Conservation (phyloP, 805 yeast species). For the Hanseniaspora mollemarum region DNA sequence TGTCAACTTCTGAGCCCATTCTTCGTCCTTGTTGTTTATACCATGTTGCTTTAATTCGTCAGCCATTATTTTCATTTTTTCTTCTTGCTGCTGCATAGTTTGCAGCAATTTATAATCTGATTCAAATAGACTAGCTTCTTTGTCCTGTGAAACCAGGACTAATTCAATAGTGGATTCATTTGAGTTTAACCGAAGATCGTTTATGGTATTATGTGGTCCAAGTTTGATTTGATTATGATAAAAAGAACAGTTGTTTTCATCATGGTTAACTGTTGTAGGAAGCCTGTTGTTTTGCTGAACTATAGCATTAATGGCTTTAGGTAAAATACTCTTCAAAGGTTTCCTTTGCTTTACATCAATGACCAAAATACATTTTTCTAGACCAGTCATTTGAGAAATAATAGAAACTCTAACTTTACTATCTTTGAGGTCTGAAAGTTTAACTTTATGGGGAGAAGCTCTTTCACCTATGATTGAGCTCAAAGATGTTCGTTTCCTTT, state of each 20-base stretch:
- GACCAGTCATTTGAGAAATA: constrained; percentile 2
- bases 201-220: constrained; percentile 3
- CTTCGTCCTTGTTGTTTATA: background rate
- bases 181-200: background rate
- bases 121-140: background rate
- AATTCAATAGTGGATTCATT: background rate
- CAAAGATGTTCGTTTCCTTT: background rate
- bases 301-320: background rate
- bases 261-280: background rate
- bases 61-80: background rate
- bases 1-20: background rate
- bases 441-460: background rate
- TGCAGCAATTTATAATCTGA: background rate
- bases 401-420: constrained; percentile 5
- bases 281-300: background rate
- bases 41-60: background rate
- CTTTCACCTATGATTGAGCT: background rate
- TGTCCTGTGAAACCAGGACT: constrained; percentile 1
- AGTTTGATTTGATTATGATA: constrained; percentile 4
- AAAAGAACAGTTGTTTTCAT: background rate
- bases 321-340: constrained; percentile 3
- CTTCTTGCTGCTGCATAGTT: constrained; percentile 2
- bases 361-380: constrained; percentile 1
- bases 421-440: background rate
- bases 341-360: constrained; percentile 6